Base-by-base conservation (phyloP, 2,329 filamentous ascomycete genomes). In the Talaromyces marneffei region DNA sequence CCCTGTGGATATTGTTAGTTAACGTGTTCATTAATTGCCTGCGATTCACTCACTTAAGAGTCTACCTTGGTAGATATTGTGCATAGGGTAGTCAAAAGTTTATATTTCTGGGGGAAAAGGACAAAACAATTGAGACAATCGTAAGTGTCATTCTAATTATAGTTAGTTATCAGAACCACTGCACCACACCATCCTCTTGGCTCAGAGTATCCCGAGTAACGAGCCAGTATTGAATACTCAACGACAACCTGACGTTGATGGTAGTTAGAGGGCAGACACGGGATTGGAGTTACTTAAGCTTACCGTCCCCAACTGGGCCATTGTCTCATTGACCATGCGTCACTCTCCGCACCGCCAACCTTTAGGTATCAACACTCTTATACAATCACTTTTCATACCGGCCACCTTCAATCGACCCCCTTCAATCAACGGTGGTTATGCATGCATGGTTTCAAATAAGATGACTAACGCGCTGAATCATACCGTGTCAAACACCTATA, bases 241-340 rank as follows among this genome's bases (percentile, higher is more conserved):
- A 10, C 12, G 23, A 46, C 42, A 46, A 25, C 12, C 12, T 25
- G 23, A 8, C 10, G 37, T 39, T 39, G 5, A 39, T 39, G 16
- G 7, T 42, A 18, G 25, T n/a, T n/a, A 29, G 25, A 25, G 20
- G 23, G 23, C 20, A 46, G 23, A 14, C 25, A 14, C 25, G 23
- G 16, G 29, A 27, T 20, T 50, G 44, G 44, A 29, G n/a, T n/a
- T n/a, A n/a, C n/a, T n/a, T n/a, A n/a, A n/a, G n/a, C n/a, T n/a
- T n/a, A n/a, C n/a, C n/a, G 33, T 44, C 40, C n/a, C 23, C 39
- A 44, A 54, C 55, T 60, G 55, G 55, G 42, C 60, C 55, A 35
- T 57, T 57, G 27, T 46, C 54, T 42, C 23, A 18, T 16, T 33
- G 2, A 25, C 27, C 33, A 29, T 56, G 53, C 59, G 60, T 57